Evolutionary conservation across 306 rosid species (phyloP), one percentile per base, ranked within the genome.

Genomic region (Quercus ilex): DNA sequence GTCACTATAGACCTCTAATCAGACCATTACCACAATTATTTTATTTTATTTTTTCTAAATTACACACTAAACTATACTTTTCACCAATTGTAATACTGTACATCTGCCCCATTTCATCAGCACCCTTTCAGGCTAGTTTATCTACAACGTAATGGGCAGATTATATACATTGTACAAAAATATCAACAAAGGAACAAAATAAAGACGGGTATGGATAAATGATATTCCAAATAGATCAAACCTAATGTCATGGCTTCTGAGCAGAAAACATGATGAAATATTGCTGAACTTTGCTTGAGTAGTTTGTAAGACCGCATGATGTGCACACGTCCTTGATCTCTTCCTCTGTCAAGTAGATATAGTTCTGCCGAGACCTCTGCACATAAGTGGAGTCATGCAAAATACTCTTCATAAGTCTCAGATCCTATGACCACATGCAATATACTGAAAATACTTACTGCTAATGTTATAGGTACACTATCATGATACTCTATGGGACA

Each of bases 231-330:
- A 74, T 68, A 53, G 69, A 78, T 79, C 77, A 78, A 67, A 83
- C 86, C 62, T 58, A 35, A 71, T 74, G 53, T 89, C 60, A 85
- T 41, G 96, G 92, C 74, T 90, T 92, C 79, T 89, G 96, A 74
- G 96, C 91, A 19, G 93, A 84, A 78, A 94, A 92, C 96, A 90
- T 94, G 67, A 90, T 90, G 88, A 90, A 89, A 80, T 88, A 85
- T 64, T 84, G 87, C 81, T 90, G 90, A 77, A 88, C 74, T 83
- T 89, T 90, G 88, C 88, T 78, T 5, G 94, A 88, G 86, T 88
- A 94, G 85, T 89, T 92, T 19, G 88, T 90, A 80, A 94, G 93
- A 76, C 97, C 96, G 11, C 93, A 90, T 52, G 94, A 92, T n/a
- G 83, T 83, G 87, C 92, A 89, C 85, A 92, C 79, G 74, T 90